Conservation (phyloP, 2,329 filamentous ascomycete genomes). For the Alternaria dauci region DNA sequence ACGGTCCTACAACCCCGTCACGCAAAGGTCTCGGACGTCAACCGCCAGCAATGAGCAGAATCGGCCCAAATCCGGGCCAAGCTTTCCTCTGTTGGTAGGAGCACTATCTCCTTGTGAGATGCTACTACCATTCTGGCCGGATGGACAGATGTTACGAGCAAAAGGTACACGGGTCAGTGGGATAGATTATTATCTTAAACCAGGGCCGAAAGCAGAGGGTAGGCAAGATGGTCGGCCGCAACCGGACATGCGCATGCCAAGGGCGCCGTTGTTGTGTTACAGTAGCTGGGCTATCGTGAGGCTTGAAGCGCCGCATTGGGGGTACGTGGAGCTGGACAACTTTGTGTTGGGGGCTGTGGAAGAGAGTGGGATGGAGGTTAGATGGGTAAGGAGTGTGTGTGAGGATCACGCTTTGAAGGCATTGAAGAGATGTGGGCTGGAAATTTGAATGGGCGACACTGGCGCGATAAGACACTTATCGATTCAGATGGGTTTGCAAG, state of each 20-base stretch:
- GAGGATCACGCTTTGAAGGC: not conserved
- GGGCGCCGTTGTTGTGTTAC: conserved; percentile 4
- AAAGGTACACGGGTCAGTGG: not conserved
- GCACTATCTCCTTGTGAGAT: not conserved
- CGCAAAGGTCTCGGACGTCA: not conserved
- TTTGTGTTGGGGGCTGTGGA: not conserved
- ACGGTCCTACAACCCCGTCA: not conserved
- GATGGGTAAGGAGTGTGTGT: not conserved
- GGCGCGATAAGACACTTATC: not conserved
- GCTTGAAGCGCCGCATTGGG: conserved; percentile 7
- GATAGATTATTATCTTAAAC: not conserved
- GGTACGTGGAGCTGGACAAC: not conserved
- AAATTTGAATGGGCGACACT: not conserved
- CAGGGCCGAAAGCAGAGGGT: not conserved
- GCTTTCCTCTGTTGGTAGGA: not conserved
- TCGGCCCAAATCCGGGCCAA: not conserved
- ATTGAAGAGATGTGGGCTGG: not conserved
- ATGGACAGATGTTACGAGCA: not conserved
- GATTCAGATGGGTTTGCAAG: not conserved
- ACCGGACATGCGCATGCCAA: not conserved
- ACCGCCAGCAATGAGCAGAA: not conserved
- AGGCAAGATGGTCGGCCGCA: not conserved
- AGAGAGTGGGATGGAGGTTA: not conserved
- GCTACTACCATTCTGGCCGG: not conserved
- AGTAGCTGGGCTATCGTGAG: not conserved